Percentiles rank a stretch among this genome's conserved stretches.
Evolutionary conservation across 1,284 basidiomycete genomes (phyloP).

Genomic region (Ustilago hordei): DNA sequence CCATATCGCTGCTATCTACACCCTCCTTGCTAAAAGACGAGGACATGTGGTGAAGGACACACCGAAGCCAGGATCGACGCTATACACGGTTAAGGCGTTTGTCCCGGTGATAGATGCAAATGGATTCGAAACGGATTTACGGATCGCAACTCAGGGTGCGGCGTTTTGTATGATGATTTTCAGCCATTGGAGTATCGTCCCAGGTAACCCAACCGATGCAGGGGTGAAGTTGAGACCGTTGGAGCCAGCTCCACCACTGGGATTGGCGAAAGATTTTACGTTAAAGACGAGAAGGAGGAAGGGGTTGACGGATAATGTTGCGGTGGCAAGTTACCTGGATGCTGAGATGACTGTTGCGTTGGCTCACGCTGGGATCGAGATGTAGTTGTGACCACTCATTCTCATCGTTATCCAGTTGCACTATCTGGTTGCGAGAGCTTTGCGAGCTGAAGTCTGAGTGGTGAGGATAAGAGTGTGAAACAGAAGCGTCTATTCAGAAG

Average conservation of each 20-base stretch:
- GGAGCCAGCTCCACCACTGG: constrained; percentile 95
- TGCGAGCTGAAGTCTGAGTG: no score
- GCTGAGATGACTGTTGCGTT: constrained; percentile 66
- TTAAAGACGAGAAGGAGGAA: constrained; percentile 96
- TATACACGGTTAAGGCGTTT: constrained; percentile 96
- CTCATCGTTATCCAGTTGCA: no score
- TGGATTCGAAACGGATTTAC: constrained; percentile 96
- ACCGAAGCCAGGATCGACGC: constrained; percentile 94
- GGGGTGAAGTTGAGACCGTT: constrained; percentile 93
- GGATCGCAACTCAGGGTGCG: constrained; percentile 96
- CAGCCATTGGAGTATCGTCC: constrained; percentile 98
- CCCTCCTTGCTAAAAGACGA: constrained; percentile 91
- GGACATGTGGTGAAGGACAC: constrained; percentile 98
- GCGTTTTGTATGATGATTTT: constrained; percentile 96
- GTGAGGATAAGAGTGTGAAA: no score
- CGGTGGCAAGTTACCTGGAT: constrained; percentile 63
- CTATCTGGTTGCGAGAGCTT: no score
- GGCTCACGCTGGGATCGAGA: constrained; percentile 62
- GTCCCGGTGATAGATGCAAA: constrained; percentile 99
- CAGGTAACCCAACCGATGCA: constrained; percentile 96
- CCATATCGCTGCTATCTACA: constrained; percentile 97
- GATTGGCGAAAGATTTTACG: constrained; percentile 80
- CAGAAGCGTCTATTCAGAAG: no score
- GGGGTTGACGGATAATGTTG: constrained; percentile 62
- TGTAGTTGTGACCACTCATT: constrained; percentile 9